Evolutionary conservation across 805 yeast genomes (phyloP).

Genomic region (Candida patagonica): DNA sequence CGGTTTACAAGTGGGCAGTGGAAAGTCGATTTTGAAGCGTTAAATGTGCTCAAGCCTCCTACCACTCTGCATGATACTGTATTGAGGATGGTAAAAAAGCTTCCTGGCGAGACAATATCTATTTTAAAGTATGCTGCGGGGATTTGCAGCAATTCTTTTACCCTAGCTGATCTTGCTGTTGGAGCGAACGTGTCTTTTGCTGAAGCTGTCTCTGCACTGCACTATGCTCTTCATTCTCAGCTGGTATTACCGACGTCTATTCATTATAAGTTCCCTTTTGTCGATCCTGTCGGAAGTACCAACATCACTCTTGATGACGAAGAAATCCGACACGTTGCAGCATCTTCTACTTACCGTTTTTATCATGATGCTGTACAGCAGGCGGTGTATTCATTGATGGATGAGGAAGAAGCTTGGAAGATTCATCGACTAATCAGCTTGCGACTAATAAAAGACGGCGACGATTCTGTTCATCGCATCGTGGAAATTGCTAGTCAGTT

Average conservation of each 20-base stretch:
- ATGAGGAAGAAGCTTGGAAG: slow-evolving; percentile 23
- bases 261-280: slow-evolving; percentile 41
- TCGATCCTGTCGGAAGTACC: slow-evolving; percentile 26
- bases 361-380: slow-evolving; percentile 35
- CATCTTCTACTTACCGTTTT: slow-evolving; percentile 31
- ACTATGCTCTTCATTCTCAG: slow-evolving; percentile 27
- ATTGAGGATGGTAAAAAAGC: slow-evolving; percentile 14
- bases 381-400: slow-evolving; percentile 25
- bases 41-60: slow-evolving; percentile 9
- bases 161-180: slow-evolving; percentile 30
- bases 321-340: slow-evolving; percentile 28
- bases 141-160: slow-evolving; percentile 31
- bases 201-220: slow-evolving; percentile 29
- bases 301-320: slow-evolving; percentile 25
- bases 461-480: slow-evolving; percentile 19
- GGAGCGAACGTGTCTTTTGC: slow-evolving; percentile 31
- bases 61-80: slow-evolving; percentile 14
- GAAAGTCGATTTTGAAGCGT: slow-evolving; percentile 17
- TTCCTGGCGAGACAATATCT: slow-evolving; percentile 21
- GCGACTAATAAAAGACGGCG: slow-evolving; percentile 24
- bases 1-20: slow-evolving; percentile 14
- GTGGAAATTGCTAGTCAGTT: slow-evolving; percentile 35
- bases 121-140: slow-evolving; percentile 36
- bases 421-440: slow-evolving; percentile 36
- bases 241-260: slow-evolving; percentile 33